phyloP scores from a whole-genome alignment of 306 rosid genomes.

The Delonix regia region DNA sequence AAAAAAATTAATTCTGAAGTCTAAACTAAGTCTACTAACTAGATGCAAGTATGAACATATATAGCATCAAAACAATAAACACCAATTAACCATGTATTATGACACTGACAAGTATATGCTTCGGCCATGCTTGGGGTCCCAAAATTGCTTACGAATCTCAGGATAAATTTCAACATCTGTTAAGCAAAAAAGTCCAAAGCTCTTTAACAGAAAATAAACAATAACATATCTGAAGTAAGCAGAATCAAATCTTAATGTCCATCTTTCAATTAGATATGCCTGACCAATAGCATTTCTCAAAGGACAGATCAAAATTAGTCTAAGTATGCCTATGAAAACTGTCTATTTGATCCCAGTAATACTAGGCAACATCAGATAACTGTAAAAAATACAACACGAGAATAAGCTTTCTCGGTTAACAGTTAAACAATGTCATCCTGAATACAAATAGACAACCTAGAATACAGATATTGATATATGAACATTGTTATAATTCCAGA shows the following conservation, averaged over 20 bases:
- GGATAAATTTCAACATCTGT: constrained; percentile 74
- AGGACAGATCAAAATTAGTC: constrained; percentile 2
- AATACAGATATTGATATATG: neutral
- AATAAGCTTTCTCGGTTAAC: neutral
- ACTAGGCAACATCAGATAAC: neutral
- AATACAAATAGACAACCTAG: neutral
- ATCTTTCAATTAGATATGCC: neutral
- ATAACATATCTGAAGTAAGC: neutral
- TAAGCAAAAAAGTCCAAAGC: constrained; percentile 13
- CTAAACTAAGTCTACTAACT: neutral
- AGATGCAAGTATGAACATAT: neutral
- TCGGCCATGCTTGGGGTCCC: constrained; percentile 90
- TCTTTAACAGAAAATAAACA: neutral
- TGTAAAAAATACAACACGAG: neutral
- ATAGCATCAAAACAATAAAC: constrained; percentile 20
- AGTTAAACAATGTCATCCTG: neutral
- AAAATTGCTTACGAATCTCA: constrained; percentile 68
- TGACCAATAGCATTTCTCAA: neutral
- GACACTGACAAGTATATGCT: constrained; percentile 84
- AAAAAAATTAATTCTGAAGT: neutral
- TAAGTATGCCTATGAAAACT: constrained; percentile 8
- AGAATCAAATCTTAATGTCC: neutral
- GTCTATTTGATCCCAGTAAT: neutral
- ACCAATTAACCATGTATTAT: constrained; percentile 84
- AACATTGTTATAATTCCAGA: neutral